Evolutionary conservation across 768 basidiomycete genomes (phyloP), one percentile per base, ranked within the genome.

Genomic region (Tylopilus plumbeoviolaceoides): DNA sequence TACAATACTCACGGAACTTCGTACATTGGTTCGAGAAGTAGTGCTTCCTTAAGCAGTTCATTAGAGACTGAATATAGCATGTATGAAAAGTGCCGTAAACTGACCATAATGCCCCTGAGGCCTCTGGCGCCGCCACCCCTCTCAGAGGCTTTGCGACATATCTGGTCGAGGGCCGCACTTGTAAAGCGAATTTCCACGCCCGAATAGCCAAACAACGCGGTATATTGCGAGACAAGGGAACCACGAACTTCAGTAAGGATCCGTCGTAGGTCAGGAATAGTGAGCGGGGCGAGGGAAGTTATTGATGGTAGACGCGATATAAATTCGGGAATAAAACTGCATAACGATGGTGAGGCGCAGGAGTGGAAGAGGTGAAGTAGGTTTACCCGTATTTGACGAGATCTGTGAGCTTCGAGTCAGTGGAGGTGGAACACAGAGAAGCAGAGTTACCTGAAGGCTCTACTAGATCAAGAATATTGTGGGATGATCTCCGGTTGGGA

Each of bases 211-310:
- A 95, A 94, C 36, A 93, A 76, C 4, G 91, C 80, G 25, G 82
- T 83, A 61, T 95, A 97, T 67, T 98, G 95, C 23, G 90, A 91
- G 44, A 95, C 77, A 14, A 98, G 77, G 3, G 93, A 92, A 17
- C 95, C 93, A 62, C 87, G 85, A 47, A 98, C 93, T 60, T 97
- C 93, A 2, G 89, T 91, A 40, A 98, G 78, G 53, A 98, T 91
- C n/a, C 87, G 81, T 25, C 92, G 82, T 17, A 98, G 77, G 68
- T 98, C 95, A 11, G 81, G 65, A 10, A 88, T 79, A 6, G 89
- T 87, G 3, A 98, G 77, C 7, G 89, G 87, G 7, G 86, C 70
- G 7, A 98, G 78, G 1, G 91, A 84, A 5, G 95, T 89, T 33
- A 94, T 78, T n/a, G 92, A 87, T 5, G 95, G 95, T n/a, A 97